phyloP scores from a whole-genome alignment of 1,139 yeast genomes.

The Scheffersomyces lignicola region DNA sequence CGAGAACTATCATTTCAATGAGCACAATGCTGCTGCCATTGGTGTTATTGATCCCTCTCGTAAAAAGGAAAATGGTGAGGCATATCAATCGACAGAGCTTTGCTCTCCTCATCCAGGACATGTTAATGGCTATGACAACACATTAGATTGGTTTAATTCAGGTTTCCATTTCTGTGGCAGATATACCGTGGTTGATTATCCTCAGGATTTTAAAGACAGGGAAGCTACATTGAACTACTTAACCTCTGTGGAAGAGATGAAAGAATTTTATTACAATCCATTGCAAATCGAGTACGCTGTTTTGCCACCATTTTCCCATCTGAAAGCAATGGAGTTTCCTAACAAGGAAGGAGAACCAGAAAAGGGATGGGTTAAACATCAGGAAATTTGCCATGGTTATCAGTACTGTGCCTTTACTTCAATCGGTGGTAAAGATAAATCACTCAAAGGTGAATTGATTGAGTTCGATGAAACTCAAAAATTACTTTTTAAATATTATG shows the following conservation, averaged over 20 bases:
- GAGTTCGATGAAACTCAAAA: neutral
- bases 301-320: constrained; percentile 26
- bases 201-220: constrained; percentile 22
- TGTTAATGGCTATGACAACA: constrained; percentile 28
- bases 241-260: constrained; percentile 17
- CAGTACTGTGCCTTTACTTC: constrained; percentile 1
- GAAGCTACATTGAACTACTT: neutral
- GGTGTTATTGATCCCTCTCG: constrained; percentile 31
- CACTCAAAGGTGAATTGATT: neutral
- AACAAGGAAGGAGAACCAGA: constrained; percentile 1
- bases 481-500: constrained; percentile 2
- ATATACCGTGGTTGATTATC: constrained; percentile 20
- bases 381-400: constrained; percentile 3
- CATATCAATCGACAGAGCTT: constrained; percentile 24
- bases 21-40: constrained; percentile 25
- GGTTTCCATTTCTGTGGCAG: constrained; percentile 35
- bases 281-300: constrained; percentile 25
- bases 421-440: neutral
- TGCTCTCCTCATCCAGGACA: constrained; percentile 53
- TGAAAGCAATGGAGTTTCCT: neutral
- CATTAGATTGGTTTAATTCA: constrained; percentile 35
- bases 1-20: constrained; percentile 27
- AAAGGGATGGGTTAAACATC: constrained; percentile 3
- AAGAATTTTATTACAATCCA: constrained; percentile 24
- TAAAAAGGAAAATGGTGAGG: constrained; percentile 1